phyloP scores from a whole-genome alignment of 441 rosid species.

The Erodium trifolium region DNA sequence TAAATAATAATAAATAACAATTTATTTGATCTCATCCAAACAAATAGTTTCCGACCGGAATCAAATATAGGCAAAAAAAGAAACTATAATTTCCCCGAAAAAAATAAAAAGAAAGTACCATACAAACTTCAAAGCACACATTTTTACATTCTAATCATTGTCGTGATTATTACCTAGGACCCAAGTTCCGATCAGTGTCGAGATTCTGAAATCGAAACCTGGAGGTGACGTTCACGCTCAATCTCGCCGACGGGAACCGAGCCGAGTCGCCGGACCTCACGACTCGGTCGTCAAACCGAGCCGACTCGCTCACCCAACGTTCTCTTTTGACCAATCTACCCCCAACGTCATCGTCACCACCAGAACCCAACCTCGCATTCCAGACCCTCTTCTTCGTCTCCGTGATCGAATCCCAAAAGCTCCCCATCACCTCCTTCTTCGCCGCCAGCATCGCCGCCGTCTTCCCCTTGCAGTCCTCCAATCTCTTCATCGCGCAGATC shows the following conservation, averaged over 20 bases:
- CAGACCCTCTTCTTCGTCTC: slow-evolving; percentile 37
- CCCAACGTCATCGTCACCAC: not conserved
- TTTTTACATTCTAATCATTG: not conserved
- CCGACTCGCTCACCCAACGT: slow-evolving; percentile 41
- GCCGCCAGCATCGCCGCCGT: slow-evolving; percentile 22
- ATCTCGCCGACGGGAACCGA: slow-evolving; percentile 36
- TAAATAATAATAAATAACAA: too few species aligned
- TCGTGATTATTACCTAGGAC: too few species aligned
- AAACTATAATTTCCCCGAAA: too few species aligned
- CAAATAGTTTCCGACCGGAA: too few species aligned
- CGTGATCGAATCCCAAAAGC: slow-evolving; percentile 40
- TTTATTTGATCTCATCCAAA: too few species aligned
- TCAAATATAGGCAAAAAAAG: too few species aligned
- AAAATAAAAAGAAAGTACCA: not conserved
- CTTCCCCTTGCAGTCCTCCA: slow-evolving; percentile 45
- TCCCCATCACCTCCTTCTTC: slow-evolving; percentile 38
- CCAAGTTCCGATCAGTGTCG: too few species aligned
- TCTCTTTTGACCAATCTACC: slow-evolving; percentile 28
- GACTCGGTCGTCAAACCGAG: slow-evolving; percentile 51
- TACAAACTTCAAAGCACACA: not conserved
- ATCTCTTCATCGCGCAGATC: slow-evolving; percentile 41
- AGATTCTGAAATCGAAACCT: slow-evolving; percentile 29
- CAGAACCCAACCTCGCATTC: slow-evolving; percentile 15
- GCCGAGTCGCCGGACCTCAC: slow-evolving; percentile 27
- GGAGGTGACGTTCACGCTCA: too few species aligned